Conservation (phyloP, 257 asterid species). For the Echites panduratus region DNA sequence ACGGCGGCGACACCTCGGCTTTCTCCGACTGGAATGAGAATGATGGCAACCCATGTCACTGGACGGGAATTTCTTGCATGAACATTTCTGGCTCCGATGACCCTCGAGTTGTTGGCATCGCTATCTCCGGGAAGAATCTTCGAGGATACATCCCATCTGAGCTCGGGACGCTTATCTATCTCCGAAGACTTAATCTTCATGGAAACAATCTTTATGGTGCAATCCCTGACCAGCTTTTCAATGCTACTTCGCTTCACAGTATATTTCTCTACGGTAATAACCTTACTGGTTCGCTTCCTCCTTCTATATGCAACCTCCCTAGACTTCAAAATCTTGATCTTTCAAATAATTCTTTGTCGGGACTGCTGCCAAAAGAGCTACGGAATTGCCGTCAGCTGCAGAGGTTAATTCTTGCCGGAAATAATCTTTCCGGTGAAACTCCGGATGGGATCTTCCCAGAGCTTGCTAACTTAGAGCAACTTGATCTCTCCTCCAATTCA, state of each 20-base stretch:
- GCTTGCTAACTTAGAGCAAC: constrained; percentile 67
- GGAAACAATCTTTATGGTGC: constrained; percentile 74
- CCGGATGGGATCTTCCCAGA: constrained; percentile 69
- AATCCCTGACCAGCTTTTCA: constrained; percentile 75
- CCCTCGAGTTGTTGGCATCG: constrained; percentile 72
- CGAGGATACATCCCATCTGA: constrained; percentile 89
- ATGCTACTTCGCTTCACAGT: constrained; percentile 84
- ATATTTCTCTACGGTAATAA: constrained; percentile 72
- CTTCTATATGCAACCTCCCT: constrained; percentile 62
- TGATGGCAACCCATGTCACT: constrained; percentile 69
- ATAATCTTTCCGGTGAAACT: constrained; percentile 62
- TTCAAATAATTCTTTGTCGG: constrained; percentile 68
- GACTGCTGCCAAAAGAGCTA: constrained; percentile 53
- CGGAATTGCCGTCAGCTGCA: constrained; percentile 76
- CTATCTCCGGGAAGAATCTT: constrained; percentile 61
- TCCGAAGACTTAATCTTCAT: constrained; percentile 84
- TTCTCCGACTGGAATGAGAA: constrained; percentile 73
- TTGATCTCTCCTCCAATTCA: constrained; percentile 63
- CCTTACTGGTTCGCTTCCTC: constrained; percentile 71
- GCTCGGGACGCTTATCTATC: constrained; percentile 64
- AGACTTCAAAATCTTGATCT: constrained; percentile 75
- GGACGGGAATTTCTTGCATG: constrained; percentile 86
- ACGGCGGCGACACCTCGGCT: constrained; percentile 35
- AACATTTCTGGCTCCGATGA: constrained; percentile 56
- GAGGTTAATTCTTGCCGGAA: constrained; percentile 57